phyloP scores from a whole-genome alignment of 768 basidiomycete genomes.

The Lactarius psammicola region DNA sequence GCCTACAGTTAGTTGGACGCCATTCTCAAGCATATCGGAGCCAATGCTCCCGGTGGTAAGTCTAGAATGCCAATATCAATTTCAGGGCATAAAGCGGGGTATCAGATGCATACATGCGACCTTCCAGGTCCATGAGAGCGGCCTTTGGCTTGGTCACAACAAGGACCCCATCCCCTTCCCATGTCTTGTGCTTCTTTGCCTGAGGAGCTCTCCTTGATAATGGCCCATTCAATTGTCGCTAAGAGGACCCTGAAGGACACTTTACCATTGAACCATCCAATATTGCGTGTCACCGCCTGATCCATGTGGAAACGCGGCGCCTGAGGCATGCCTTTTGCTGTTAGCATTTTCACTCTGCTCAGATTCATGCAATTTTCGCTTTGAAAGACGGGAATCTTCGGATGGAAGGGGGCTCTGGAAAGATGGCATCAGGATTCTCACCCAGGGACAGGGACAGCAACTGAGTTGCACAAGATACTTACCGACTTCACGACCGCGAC shows the following conservation, averaged over 20 bases:
- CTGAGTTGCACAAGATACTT: neutral
- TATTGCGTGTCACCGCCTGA: constrained; percentile 40
- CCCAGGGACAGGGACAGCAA: neutral
- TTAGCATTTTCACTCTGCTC: constrained; percentile 21
- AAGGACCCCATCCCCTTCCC: constrained; percentile 82
- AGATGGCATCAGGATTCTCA: constrained; percentile 19
- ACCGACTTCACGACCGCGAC: constrained; percentile 4
- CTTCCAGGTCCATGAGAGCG: constrained; percentile 59
- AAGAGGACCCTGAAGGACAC: constrained; percentile 7
- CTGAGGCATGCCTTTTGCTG: constrained; percentile 31
- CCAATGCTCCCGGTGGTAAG: constrained; percentile 52
- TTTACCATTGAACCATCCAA: constrained; percentile 83
- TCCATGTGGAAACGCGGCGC: constrained; percentile 8
- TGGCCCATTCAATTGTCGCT: constrained; percentile 1
- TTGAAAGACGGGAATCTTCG: constrained; percentile 18
- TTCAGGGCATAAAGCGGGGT: neutral
- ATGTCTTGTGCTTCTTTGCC: constrained; percentile 82
- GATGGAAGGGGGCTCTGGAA: constrained; percentile 21
- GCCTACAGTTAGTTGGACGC: constrained; percentile 42
- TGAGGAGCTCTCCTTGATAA: constrained; percentile 60
- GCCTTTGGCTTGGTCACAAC: constrained; percentile 46
- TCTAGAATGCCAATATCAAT: constrained; percentile 36
- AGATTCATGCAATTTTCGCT: constrained; percentile 31
- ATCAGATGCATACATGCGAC: constrained; percentile 51
- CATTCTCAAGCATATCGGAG: constrained; percentile 37